Percentiles rank a stretch among this genome's conserved stretches.
phyloP scores from a whole-genome alignment of 1,139 yeast species.

The Blastobotrys elegans region DNA sequence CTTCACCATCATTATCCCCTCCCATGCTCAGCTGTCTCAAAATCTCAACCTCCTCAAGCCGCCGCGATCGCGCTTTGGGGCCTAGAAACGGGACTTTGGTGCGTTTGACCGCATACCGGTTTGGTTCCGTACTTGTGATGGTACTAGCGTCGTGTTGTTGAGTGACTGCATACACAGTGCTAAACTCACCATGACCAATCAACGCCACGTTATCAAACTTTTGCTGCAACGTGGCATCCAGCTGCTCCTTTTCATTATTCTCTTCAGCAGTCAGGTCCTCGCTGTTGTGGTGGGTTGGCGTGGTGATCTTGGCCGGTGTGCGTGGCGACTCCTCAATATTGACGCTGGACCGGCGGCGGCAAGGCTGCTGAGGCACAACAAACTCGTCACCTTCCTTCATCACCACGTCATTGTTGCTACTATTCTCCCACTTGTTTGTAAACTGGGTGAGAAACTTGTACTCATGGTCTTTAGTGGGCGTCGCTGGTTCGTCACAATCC shows the following conservation, averaged over 20 bases:
- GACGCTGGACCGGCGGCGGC: neutral
- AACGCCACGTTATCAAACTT: constrained; percentile 69
- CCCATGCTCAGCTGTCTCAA: constrained; percentile 39
- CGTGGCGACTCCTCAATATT: constrained; percentile 11
- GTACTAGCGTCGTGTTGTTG: constrained; percentile 5
- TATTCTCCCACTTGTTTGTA: neutral
- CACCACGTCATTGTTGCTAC: neutral
- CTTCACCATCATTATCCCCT: constrained; percentile 57
- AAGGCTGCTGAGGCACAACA: constrained; percentile 2
- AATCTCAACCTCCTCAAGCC: constrained; percentile 54
- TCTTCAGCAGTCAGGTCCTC: neutral
- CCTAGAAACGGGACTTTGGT: constrained; percentile 56
- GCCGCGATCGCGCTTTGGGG: constrained; percentile 46
- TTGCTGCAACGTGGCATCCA: constrained; percentile 53
- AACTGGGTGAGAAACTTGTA: neutral
- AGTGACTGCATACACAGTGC: constrained; percentile 67
- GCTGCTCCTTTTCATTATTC: constrained; percentile 10
- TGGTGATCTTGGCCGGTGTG: constrained; percentile 27
- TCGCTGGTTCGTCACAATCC: constrained; percentile 18
- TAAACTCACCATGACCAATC: constrained; percentile 84
- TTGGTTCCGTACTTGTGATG: constrained; percentile 11
- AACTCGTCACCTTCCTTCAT: constrained; percentile 3
- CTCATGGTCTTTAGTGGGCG: constrained; percentile 22
- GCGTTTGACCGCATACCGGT: constrained; percentile 74
- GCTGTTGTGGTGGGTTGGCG: constrained; percentile 17